phyloP scores from a whole-genome alignment of 148 eudicot genomes.

The Spergularia marina region DNA sequence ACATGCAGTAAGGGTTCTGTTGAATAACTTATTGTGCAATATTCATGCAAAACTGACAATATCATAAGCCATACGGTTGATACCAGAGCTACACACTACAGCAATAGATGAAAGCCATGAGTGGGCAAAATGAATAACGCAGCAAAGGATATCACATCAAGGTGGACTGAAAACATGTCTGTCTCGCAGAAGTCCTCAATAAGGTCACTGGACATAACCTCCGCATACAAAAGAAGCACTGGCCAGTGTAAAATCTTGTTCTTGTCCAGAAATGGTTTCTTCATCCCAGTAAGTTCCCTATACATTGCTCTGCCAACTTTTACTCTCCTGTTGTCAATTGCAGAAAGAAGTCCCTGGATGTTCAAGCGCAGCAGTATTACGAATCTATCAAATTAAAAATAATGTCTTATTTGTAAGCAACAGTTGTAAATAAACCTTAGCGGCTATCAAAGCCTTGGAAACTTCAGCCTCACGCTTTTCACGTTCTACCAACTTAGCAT shows the following conservation, averaged over 20 bases:
- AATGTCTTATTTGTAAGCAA: background rate
- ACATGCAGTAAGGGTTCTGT: no score
- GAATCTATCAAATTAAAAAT: conserved; percentile 9
- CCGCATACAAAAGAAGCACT: conserved; percentile 84
- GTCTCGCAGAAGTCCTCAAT: conserved; percentile 97
- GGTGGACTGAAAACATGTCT: conserved; percentile 82
- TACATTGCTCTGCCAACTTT: conserved; percentile 74
- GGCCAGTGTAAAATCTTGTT: conserved; percentile 92
- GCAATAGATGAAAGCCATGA: conserved; percentile 2
- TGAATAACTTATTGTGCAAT: background rate
- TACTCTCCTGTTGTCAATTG: conserved; percentile 65
- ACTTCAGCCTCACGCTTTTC: conserved; percentile 64
- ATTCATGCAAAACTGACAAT: background rate
- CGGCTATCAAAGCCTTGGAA: conserved; percentile 53
- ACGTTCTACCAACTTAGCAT: conserved; percentile 43
- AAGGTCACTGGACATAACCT: conserved; percentile 92
- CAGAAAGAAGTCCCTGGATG: conserved; percentile 62
- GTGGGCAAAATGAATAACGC: background rate
- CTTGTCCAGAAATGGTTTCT: conserved; percentile 72
- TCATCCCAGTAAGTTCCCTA: conserved; percentile 70
- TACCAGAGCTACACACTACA: background rate
- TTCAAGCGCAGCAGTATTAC: conserved; percentile 15
- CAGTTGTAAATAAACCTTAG: conserved; percentile 51
- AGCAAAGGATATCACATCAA: conserved; percentile 84
- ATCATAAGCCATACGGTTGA: background rate